Base-by-base conservation (phyloP, 1,139 yeast genomes). In the Nakaseomyces sp. region DNA sequence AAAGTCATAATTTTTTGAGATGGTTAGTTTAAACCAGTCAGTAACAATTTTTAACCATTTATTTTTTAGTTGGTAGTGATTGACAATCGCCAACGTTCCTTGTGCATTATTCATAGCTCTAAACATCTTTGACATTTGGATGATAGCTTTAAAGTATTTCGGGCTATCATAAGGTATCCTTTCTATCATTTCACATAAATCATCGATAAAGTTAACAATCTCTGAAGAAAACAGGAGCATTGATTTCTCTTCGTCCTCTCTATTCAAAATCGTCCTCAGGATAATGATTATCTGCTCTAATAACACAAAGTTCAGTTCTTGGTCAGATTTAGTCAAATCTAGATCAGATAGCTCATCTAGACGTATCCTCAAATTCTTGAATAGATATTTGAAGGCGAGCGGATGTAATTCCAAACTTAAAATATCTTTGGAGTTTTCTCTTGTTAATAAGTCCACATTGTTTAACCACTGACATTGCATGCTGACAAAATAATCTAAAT, bases 1-100 rank as follows among this genome's bases (percentile, higher is more conserved):
- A 47, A 66, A 43, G 51, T 65, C 60, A 51, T 65, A 50, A 45
- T 68, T 60, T 51, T 59, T 52, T 43, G 59, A 51, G 43, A 64
- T 55, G 0, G 86, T 74, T 41, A 68, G 67, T 48, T 80, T 88
- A 44, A 86, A 70, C 89, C 93, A 85, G 37, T 75, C 81, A 16
- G 79, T 73, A 5, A 76, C 72, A 8, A 73, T 61, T 50, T 77
- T 73, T 3, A 87, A 76, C 63, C 77, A 75, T 39, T 65, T 65
- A 57, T 83, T 85, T 53, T 91, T 75, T 13, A 74, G 52, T 42
- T 69, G 68, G 50, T 72, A 72, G 32, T 81, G 83, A 37, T 89
- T 87, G 32, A 70, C 65, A 37, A 62, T 70, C 59, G 58, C 79
- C 52, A 51, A 67, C 35, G 69, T 71, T 5, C 45, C 49, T 45